Evolutionary conservation across 176 grass and related monocot genomes (phyloP), one percentile per base, ranked within the genome.

Genomic region (Elaeis guineensis): DNA sequence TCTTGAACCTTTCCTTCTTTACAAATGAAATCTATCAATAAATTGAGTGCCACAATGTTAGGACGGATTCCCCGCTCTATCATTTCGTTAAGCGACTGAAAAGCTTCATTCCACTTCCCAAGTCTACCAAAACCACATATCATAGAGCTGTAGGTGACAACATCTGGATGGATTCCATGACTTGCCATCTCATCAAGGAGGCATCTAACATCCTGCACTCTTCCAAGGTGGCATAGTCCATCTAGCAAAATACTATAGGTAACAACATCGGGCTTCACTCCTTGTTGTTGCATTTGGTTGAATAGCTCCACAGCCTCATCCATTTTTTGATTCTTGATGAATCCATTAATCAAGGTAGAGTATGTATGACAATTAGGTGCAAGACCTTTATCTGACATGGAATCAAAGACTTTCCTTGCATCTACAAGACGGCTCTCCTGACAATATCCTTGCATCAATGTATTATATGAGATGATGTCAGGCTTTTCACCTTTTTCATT

Each of bases 331-430:
- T 51, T 25, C 21, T 49, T 72, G 55, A 30, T 61, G 54, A 55
- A 6, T 0, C 19, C 24, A 48, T 44, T 6, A 9, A 82, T 62
- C 24, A 82, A 0, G 21, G 67, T 72, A 4, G 0, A 4, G 35
- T 28, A 82, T 26, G 0, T 57, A 30, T 76, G 50, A 0, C 23
- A 4, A 62, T 52, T 0, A 0, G 56, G 79, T 0, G 1, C 19
- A n/a, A 72, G 5, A 57, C 79, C 79, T 44, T 66, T 16, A 4
- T 61, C 19, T 50, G 1, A 1, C 66, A 76, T 82, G 19, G 48
- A 52, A 55, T 57, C 3, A 16, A 72, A 21, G 1, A 76, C 50
- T 30, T 15, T 12, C 18, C 17, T 29, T 32, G 67, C 73, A 32
- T 57, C 5, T 20, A 57, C 28, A 18, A 82, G 15, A 16, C 16